phyloP scores from a whole-genome alignment of 768 basidiomycete genomes.

The Suillus alpinus region DNA sequence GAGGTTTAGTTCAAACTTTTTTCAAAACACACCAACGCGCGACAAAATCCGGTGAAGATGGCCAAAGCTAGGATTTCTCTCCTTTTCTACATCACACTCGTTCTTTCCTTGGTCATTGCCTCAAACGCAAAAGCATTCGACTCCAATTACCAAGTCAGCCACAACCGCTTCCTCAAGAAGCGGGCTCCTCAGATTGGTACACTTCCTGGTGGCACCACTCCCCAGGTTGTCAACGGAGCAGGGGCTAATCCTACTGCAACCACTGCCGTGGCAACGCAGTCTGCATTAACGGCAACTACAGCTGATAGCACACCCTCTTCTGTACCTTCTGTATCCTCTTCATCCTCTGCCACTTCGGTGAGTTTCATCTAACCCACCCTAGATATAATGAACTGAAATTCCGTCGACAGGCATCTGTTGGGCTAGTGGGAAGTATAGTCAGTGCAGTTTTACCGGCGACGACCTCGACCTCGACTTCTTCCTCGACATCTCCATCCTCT shows the following conservation, averaged over 20 bases:
- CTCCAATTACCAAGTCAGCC: conserved; percentile 47
- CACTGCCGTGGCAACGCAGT: conserved; percentile 11
- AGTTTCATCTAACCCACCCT: conserved; percentile 2
- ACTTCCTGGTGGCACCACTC: conserved; percentile 1
- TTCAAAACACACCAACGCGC: background rate
- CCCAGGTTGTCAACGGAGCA: conserved; percentile 33
- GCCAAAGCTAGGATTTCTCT: conserved; percentile 56
- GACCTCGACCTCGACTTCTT: conserved; percentile 12
- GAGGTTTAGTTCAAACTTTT: background rate
- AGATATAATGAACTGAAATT: background rate
- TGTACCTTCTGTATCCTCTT: conserved; percentile 7
- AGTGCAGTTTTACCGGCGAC: conserved; percentile 14
- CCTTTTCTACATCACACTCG: conserved; percentile 57
- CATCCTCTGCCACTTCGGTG: conserved; percentile 19
- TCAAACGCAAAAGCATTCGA: conserved; percentile 45
- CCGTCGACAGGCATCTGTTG: background rate
- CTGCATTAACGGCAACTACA: conserved; percentile 7
- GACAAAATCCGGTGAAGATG: conserved; percentile 39
- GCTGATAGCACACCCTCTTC: conserved; percentile 7
- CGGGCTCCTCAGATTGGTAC: conserved; percentile 33
- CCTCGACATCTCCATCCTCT: conserved; percentile 15
- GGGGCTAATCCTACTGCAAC: conserved; percentile 24
- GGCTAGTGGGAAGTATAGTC: conserved; percentile 11
- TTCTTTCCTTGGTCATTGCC: conserved; percentile 46
- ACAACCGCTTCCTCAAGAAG: conserved; percentile 70